Base-by-base conservation (phyloP, 257 asterid species). In the Petunia secreta region DNA sequence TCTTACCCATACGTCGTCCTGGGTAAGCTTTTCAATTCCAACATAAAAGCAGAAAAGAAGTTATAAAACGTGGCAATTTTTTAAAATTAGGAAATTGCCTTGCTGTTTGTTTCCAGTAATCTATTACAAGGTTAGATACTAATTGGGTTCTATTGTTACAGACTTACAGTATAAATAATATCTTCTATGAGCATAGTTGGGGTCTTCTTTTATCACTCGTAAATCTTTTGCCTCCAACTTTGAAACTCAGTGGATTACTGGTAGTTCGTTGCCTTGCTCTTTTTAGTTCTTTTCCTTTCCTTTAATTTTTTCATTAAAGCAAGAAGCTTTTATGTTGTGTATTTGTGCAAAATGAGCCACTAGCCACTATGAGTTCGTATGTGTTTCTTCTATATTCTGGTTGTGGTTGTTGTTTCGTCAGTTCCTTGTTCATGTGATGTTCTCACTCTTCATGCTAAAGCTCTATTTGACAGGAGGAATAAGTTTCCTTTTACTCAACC, bases 41-140 rank as follows among this genome's bases (percentile, higher is more conserved):
- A 71, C 60, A 71, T 25, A 52, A 46, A 73, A 34, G 78, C 48
- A 34, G 77, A 50, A 50, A 67, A 67, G 54, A 67, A 67, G 38
- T 0, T 41, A 52, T 52, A 52, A 52, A 2, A 10, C 4, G 14
- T 52, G 57, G 57, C 15, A 52, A 10, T 10, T 10, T 52, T 52
- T 52, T 2, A 52, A 10, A 25, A 25, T 25, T 52, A 52, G 11
- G 14, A 52, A 52, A 52, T 52, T 52, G 11, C 14, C 57, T 10
- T 3, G 9, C 4, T 52, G 4, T 52, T 15, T 2, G 9, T 52
- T 1, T 52, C 57, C 57, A 10, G 57, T 52, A 10, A 52, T 52
- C 15, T 52, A 5, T 52, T 52, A 52, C 57, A 3, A 52, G 57
- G 57, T 52, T 10, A 52, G 57, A 52, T 52, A 10, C 57, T 52